A percentile compares a stretch with the other conserved stretches of the same genome.
Evolutionary conservation across 2,329 filamentous ascomycete genomes (phyloP).

Genomic region (Colletotrichum aenigma): DNA sequence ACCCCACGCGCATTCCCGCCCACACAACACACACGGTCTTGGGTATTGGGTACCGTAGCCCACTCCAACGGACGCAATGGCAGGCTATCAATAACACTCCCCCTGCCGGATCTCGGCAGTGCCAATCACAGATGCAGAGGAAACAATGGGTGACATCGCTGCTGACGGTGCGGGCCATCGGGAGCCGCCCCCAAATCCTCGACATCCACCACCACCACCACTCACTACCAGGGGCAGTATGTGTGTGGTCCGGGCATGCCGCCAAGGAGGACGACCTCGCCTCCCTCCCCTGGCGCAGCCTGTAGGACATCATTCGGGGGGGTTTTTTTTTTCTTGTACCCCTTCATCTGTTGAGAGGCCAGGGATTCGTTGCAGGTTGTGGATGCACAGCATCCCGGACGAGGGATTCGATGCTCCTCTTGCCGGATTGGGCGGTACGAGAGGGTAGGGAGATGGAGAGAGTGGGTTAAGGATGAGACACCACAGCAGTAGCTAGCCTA

Average conservation of each 20-base stretch:
- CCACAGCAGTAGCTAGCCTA: neutral
- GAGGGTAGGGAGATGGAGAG: neutral
- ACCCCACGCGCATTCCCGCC: neutral
- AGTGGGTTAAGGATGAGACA: neutral
- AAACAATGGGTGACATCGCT: neutral
- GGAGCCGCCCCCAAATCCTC: neutral
- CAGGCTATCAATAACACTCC: neutral
- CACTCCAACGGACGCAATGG: neutral
- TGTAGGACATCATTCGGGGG: neutral
- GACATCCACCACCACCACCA: neutral
- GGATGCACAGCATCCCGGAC: neutral
- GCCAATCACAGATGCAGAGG: neutral
- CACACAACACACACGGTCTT: neutral
- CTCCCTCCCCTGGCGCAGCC: neutral
- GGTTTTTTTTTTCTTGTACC: neutral
- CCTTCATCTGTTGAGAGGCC: neutral
- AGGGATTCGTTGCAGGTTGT: neutral
- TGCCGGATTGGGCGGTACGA: neutral
- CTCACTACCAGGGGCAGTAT: too few relatives aligned
- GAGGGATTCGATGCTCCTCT: neutral
- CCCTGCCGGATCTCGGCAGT: neutral
- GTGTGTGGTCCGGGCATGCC: neutral
- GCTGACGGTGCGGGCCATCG: neutral
- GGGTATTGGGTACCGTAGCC: neutral
- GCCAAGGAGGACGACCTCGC: neutral